These are phyloP conservation scores for Amylostereum areolatum DNA, from an alignment of 1,284 basidiomycete species.

Conservation along the genomic window DNA sequence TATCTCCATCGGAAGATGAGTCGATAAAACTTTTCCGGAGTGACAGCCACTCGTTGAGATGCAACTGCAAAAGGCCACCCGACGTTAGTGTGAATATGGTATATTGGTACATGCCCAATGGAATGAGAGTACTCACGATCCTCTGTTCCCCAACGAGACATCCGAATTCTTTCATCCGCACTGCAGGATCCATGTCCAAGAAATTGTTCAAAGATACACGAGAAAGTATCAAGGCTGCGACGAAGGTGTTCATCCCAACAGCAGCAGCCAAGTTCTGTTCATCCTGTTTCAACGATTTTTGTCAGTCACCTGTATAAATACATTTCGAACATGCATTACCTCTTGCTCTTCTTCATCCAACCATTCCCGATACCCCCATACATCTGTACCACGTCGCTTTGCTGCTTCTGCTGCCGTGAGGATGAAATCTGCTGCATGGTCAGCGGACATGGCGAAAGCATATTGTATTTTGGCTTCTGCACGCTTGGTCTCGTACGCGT, in stretches of 20 bases:
- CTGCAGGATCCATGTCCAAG: conserved; percentile 35
- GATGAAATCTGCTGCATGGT: conserved; percentile 58
- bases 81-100: background rate
- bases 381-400: conserved; percentile 1
- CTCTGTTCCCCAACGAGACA: conserved; percentile 43
- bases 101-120: background rate
- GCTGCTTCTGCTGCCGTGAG: conserved; percentile 43
- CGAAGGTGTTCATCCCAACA: conserved; percentile 62
- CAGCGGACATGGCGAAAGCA: conserved; percentile 56
- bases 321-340: conserved; percentile 26
- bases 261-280: conserved; percentile 47
- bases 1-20: background rate
- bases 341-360: conserved; percentile 49
- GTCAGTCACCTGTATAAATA: conserved; percentile 1
- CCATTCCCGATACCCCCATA: conserved; percentile 63
- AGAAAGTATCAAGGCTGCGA: conserved; percentile 54
- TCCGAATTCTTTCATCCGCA: conserved; percentile 42
- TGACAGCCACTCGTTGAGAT: conserved; percentile 7
- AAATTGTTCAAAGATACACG: conserved; percentile 50
- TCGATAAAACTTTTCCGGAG: background rate
- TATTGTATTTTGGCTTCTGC: conserved; percentile 34
- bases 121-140: conserved; percentile 39
- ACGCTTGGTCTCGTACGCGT: conserved; percentile 46
- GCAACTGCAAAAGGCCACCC: background rate
- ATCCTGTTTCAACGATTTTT: conserved; percentile 32